Evolutionary conservation across 768 basidiomycete species (phyloP).

Genomic region (Omphalotus guepiniiformis): DNA sequence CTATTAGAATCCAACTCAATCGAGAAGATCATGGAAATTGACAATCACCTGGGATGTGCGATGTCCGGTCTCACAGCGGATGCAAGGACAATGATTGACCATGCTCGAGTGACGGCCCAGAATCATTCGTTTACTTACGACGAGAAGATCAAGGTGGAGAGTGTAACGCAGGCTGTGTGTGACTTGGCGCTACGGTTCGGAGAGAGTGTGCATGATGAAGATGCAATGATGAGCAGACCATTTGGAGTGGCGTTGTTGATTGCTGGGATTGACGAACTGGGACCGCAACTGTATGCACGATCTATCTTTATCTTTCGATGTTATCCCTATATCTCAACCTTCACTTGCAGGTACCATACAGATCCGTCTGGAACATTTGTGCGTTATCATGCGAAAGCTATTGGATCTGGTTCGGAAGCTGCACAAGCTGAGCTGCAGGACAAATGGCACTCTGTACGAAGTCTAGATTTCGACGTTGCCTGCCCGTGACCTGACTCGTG

Average conservation of each 20-base stretch:
- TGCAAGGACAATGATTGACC: conserved; percentile 99
- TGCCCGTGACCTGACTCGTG: not conserved
- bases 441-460: conserved; percentile 86
- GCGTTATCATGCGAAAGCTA: conserved; percentile 96
- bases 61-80: conserved; percentile 98
- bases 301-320: conserved; percentile 13
- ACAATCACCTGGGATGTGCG: conserved; percentile 92
- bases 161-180: conserved; percentile 96
- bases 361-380: conserved; percentile 98
- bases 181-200: conserved; percentile 96
- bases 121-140: conserved; percentile 97
- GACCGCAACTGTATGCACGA: conserved; percentile 94
- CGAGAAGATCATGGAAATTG: conserved; percentile 99
- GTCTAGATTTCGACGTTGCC: not conserved
- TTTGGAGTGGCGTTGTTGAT: conserved; percentile 97
- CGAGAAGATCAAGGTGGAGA: conserved; percentile 96
- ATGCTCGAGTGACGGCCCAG: conserved; percentile 94
- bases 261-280: conserved; percentile 94
- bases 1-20: conserved; percentile 93
- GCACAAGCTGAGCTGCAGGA: conserved; percentile 97
- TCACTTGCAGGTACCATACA: conserved; percentile 75
- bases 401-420: conserved; percentile 96
- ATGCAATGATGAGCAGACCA: conserved; percentile 98
- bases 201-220: conserved; percentile 98
- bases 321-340: conserved; percentile 1